Evolutionary conservation across 805 yeast genomes (phyloP).

Genomic region (Suhomyces kilbournensis): DNA sequence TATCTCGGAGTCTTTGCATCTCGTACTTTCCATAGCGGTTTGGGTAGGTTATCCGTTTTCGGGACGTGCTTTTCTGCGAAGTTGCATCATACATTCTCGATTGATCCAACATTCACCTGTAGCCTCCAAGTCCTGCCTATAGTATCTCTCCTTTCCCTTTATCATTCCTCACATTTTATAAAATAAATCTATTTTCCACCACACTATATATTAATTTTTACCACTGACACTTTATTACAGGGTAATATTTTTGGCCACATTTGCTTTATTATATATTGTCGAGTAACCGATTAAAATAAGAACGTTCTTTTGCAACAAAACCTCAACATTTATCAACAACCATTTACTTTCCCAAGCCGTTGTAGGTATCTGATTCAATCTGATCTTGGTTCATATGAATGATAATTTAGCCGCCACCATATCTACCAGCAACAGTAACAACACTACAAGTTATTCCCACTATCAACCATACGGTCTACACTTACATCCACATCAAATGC

Average conservation of each 20-base stretch:
- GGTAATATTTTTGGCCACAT: neutral
- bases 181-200: constrained; percentile 4
- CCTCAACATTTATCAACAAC: neutral
- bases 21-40: neutral
- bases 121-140: neutral
- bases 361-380: neutral
- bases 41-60: neutral
- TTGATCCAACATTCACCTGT: neutral
- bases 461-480: neutral
- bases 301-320: neutral
- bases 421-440: neutral
- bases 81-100: neutral
- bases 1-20: neutral
- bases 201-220: neutral
- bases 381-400: neutral
- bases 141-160: neutral
- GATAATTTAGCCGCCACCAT: neutral
- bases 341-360: neutral
- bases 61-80: neutral
- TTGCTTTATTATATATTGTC: neutral
- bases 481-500: constrained; percentile 7
- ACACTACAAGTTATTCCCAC: neutral
- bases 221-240: constrained; percentile 1
- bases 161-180: constrained; percentile 1
- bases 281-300: neutral